These are phyloP conservation scores for Nicotiana paniculata DNA, from an alignment of 257 asterid genomes.

Conservation along the genomic window DNA sequence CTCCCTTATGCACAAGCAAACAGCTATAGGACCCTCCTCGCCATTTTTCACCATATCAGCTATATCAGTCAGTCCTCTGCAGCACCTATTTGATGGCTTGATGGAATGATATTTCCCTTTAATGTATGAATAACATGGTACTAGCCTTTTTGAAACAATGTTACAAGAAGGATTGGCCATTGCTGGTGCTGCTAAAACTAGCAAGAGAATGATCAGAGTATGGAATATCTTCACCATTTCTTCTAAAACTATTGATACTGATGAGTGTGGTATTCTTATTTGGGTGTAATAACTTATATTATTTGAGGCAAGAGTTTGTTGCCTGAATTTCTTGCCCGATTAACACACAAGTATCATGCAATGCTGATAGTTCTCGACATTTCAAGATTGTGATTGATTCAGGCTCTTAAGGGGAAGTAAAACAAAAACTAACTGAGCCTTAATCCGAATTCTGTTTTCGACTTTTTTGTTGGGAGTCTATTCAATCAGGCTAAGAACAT, in stretches of 20 bases:
- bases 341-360: neutral
- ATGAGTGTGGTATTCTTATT: neutral
- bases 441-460: neutral
- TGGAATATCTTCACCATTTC: neutral
- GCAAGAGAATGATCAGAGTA: neutral
- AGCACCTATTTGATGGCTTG: neutral
- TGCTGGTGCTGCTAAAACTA: neutral
- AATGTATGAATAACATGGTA: neutral
- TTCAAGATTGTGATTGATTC: neutral
- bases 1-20: constrained; percentile 20
- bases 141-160: neutral
- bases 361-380: neutral
- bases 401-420: neutral
- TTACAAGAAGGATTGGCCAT: neutral
- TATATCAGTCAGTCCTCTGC: neutral
- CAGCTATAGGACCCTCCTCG: constrained; percentile 7
- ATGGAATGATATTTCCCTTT: neutral
- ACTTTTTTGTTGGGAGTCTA: neutral
- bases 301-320: neutral
- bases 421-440: neutral
- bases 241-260: neutral
- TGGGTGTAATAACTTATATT: neutral
- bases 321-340: neutral
- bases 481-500: neutral
- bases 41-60: neutral